Percentiles rank a stretch among this genome's conserved stretches.
Conservation (phyloP, 2,329 filamentous ascomycete species). For the Diplocarpon rosae region DNA sequence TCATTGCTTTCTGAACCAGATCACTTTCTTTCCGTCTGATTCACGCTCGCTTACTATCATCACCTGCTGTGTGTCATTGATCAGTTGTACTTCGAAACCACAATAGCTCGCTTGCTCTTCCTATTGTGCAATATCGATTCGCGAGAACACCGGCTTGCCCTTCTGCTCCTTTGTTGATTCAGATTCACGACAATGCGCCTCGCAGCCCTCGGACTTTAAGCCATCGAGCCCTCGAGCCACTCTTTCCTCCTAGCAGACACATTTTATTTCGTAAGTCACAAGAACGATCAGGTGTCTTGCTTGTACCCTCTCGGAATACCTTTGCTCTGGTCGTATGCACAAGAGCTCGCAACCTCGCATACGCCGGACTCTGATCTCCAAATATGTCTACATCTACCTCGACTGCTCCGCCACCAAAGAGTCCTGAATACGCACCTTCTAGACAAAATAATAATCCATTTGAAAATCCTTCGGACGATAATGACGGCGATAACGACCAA, state of each 20-base stretch:
- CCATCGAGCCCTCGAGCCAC: not conserved
- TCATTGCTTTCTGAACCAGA: not conserved
- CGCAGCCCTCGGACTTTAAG: not conserved
- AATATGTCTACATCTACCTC: constrained; percentile 14
- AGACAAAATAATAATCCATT: constrained; percentile 18
- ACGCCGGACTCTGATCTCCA: not conserved
- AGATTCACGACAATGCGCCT: not conserved
- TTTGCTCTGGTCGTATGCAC: not conserved
- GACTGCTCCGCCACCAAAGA: not conserved
- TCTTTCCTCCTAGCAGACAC: constrained; percentile 4
- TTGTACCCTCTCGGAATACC: not conserved
- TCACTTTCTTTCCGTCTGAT: not conserved
- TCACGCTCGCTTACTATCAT: constrained; percentile 1
- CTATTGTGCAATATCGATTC: constrained; percentile 5
- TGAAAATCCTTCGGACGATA: constrained; percentile 17
- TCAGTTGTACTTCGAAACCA: not conserved
- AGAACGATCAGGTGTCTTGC: not conserved
- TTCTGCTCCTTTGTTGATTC: not conserved
- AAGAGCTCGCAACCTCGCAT: not conserved
- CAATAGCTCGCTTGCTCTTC: not conserved
- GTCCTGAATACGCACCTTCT: constrained; percentile 7
- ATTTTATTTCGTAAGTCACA: not conserved
- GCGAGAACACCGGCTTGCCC: not conserved
- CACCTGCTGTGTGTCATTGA: not conserved
- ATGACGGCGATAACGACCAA: constrained; percentile 20